Base-by-base conservation (phyloP, 106 monocot species). In the Platanthera guangdongensis region DNA sequence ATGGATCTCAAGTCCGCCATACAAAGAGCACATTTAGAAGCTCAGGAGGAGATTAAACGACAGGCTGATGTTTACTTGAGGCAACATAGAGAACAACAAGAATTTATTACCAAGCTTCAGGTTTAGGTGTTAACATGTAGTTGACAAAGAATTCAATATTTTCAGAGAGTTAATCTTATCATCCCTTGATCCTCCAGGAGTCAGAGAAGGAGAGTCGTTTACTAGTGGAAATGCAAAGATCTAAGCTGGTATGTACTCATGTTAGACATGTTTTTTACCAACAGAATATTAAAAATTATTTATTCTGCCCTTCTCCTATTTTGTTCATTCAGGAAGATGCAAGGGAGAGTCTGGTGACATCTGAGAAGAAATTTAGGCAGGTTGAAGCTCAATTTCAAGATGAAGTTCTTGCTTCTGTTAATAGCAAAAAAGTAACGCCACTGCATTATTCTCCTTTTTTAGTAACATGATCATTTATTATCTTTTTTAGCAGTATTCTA, bases 361-460 rank as follows among this genome's bases (percentile, higher is more conserved):
- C 97, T 57, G 94, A 97, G 78, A 94, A 94, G 81, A 97, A 94
- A 80, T 82, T 82, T 59, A 81, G 97, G 72, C 91, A 90, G 70
- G 67, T 97, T 62, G 91, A 94, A 89, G 75, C 84, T 13, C 91
- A 94, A 71, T 74, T 94, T 65, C 87, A 91, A 53, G 94, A 94
- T 63, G 94, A 89, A 74, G 84, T 89, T 47, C 25, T 74, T 49
- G 72, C 76, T 32, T 87, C 77, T 75, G 86, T 81, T 62, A 91
- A 78, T 80, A 80, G 59, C 62, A 82, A 47, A 85, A 94, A 87
- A 59, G 97, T 97, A 83, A 48, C 52, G 4, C 54, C 6, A 14
- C 15, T 71, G 16, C 47, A 5, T 71, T 47, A 1, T 47, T 21
- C 48, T 48, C 30, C 12, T 71, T 7, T 71, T 67, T 39, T 67